phyloP scores from a whole-genome alignment of 108 stramenopile genomes.

The Skeletonema tropicum region DNA sequence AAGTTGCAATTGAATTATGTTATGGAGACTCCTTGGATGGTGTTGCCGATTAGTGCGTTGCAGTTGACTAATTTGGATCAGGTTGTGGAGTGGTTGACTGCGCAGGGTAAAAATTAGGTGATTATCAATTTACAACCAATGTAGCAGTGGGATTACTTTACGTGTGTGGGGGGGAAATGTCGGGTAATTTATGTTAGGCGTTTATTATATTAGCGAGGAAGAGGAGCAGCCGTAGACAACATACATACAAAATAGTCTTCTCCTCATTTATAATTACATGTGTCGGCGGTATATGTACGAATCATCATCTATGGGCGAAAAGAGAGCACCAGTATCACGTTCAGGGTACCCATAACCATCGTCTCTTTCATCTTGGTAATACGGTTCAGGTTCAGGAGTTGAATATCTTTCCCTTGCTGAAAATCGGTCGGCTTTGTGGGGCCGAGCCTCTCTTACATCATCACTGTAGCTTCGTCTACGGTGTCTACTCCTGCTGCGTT shows the following conservation, averaged over 20 bases:
- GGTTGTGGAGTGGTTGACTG: conserved; percentile 93
- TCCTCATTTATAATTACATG: not conserved
- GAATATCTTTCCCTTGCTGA: not conserved
- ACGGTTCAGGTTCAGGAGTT: not conserved
- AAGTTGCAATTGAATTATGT: conserved; percentile 94
- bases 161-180: too few species aligned
- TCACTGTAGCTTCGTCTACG: not conserved
- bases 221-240: not conserved
- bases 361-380: not conserved
- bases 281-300: not conserved
- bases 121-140: too few species aligned
- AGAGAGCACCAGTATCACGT: not conserved
- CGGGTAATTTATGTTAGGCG: not conserved
- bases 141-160: too few species aligned
- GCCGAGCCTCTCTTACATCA: not conserved
- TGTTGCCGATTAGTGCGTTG: conserved; percentile 90
- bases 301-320: conserved; percentile 4
- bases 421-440: not conserved
- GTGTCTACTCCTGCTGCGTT: not conserved
- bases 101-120: conserved; percentile 76
- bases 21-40: conserved; percentile 97
- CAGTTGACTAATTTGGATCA: conserved; percentile 93
- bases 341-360: not conserved
- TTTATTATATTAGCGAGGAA: not conserved
- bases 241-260: not conserved